These are phyloP conservation scores for Parathielavia hyrcaniae DNA, from an alignment of 495 filamentous ascomycete species.

Conservation along the genomic window DNA sequence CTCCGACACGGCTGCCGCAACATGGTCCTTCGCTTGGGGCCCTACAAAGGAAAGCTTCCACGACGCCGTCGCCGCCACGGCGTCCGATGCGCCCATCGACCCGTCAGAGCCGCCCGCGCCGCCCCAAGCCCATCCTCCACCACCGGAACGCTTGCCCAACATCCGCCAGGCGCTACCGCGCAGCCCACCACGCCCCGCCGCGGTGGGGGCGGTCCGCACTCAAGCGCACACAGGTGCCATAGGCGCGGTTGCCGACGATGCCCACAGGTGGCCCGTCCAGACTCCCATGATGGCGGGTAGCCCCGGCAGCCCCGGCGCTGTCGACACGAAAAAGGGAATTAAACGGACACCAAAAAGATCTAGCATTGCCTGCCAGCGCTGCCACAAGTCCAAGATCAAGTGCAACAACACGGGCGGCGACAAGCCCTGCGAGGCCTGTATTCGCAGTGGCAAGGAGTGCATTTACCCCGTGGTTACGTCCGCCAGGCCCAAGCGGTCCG, in stretches of 20 bases:
- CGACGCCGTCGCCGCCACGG: slow-evolving; percentile 32
- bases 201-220: slow-evolving; percentile 21
- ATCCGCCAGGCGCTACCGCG: slow-evolving; percentile 29
- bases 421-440: slow-evolving; percentile 67
- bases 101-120: slow-evolving; percentile 18
- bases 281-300: slow-evolving; percentile 28
- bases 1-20: slow-evolving; percentile 32
- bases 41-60: slow-evolving; percentile 35
- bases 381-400: slow-evolving; percentile 79
- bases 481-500: slow-evolving; percentile 52
- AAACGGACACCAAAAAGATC: slow-evolving; percentile 62
- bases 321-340: slow-evolving; percentile 43
- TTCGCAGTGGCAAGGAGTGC: slow-evolving; percentile 69
- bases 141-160: slow-evolving; percentile 21
- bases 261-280: slow-evolving; percentile 16
- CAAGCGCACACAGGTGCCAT: slow-evolving; percentile 5
- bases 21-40: slow-evolving; percentile 13
- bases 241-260: slow-evolving; percentile 23
- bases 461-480: slow-evolving; percentile 61
- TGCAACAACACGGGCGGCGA: slow-evolving; percentile 65
- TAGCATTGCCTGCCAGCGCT: slow-evolving; percentile 71
- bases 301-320: slow-evolving; percentile 27
- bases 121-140: slow-evolving; percentile 5
- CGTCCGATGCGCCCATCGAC: slow-evolving; percentile 22
- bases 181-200: slow-evolving; percentile 27